Evolutionary conservation across 768 basidiomycete genomes (phyloP).

Genomic region (Dictyophora rubrovolvata): DNA sequence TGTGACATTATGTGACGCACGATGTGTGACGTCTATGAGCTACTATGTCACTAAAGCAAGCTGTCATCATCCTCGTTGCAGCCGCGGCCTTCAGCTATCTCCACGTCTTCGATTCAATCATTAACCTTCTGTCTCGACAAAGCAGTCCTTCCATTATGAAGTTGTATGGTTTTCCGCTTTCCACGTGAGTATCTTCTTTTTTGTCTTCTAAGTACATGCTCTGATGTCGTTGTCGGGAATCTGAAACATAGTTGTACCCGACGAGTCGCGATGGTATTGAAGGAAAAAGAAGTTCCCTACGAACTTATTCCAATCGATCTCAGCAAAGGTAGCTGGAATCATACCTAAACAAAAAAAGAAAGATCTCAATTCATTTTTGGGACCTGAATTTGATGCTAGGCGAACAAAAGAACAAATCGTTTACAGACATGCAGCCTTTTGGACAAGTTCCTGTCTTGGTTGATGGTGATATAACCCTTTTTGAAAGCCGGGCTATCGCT

Average conservation of each 20-base stretch:
- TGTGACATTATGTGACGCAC: background rate
- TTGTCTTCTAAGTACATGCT: too few species aligned
- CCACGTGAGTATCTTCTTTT: background rate
- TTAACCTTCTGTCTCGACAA: background rate
- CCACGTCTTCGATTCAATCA: background rate
- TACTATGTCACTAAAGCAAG: background rate
- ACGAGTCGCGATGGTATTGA: conserved; percentile 39
- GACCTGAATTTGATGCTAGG: background rate
- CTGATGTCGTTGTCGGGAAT: too few species aligned
- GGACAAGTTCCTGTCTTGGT: conserved; percentile 1
- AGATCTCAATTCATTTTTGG: background rate
- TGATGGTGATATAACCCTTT: background rate
- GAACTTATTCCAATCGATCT: conserved; percentile 38
- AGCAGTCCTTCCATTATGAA: background rate
- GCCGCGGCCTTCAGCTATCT: background rate
- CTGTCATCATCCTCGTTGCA: background rate
- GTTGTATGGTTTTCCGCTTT: background rate
- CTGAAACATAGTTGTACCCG: conserved; percentile 31
- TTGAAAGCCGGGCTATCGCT: conserved; percentile 14
- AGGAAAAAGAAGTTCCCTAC: conserved; percentile 49
- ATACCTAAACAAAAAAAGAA: background rate
- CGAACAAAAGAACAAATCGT: conserved; percentile 10
- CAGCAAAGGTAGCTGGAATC: conserved; percentile 13
- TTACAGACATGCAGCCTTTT: background rate
- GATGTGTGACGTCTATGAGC: background rate